Evolutionary conservation across 805 yeast species (phyloP).

Genomic region (Candida incommunis): DNA sequence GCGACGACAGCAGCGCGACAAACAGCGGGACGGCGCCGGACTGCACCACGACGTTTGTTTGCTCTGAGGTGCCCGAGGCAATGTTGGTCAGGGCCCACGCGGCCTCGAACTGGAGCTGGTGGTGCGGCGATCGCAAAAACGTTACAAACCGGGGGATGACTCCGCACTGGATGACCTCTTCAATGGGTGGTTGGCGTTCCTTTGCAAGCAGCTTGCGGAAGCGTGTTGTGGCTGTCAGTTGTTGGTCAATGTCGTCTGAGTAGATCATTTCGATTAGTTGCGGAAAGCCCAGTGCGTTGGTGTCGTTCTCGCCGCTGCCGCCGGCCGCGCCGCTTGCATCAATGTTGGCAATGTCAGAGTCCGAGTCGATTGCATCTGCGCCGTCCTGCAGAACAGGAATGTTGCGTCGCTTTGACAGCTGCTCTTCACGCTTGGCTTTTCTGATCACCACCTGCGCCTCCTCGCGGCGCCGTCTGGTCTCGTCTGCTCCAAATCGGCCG

Average conservation of each 20-base stretch:
- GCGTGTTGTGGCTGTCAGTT: slow-evolving; percentile 77
- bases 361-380: slow-evolving; percentile 29
- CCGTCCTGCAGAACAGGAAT: slow-evolving; percentile 22
- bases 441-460: slow-evolving; percentile 93
- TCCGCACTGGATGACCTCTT: slow-evolving; percentile 81
- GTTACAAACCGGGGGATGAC: slow-evolving; percentile 85
- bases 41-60: slow-evolving; percentile 81
- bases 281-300: slow-evolving; percentile 49
- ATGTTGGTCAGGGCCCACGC: slow-evolving; percentile 99
- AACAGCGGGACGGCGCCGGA: slow-evolving; percentile 89
- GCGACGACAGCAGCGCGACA: slow-evolving; percentile 66
- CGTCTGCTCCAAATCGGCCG: slow-evolving; percentile 87
- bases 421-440: slow-evolving; percentile 93
- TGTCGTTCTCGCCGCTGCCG: slow-evolving; percentile 11
- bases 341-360: slow-evolving; percentile 39
- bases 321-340: slow-evolving; percentile 27
- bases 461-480: slow-evolving; percentile 94
- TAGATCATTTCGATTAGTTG: slow-evolving; percentile 69
- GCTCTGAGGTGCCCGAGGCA: slow-evolving; percentile 85
- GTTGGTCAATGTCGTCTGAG: slow-evolving; percentile 62
- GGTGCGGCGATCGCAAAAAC: slow-evolving; percentile 64
- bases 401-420: slow-evolving; percentile 85
- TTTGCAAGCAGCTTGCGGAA: slow-evolving; percentile 88
- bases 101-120: slow-evolving; percentile 87
- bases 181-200: slow-evolving; percentile 94